Conservation (phyloP, 768 basidiomycete genomes). For the Boletus rex-veris region DNA sequence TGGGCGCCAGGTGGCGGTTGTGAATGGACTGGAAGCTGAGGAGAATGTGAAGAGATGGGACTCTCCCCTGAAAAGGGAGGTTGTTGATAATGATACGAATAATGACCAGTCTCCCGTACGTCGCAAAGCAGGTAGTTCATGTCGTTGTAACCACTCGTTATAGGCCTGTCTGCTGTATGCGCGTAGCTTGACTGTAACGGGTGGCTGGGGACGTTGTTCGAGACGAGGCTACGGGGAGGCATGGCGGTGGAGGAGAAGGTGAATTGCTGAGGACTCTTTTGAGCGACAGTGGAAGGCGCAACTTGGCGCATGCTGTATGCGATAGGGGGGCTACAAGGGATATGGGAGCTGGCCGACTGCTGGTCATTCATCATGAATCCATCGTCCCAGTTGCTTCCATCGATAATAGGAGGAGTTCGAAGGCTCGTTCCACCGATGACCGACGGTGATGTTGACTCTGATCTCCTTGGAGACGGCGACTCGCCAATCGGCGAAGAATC, state of each 20-base stretch:
- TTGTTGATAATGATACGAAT: slow-evolving; percentile 52
- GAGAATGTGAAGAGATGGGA: slow-evolving; percentile 41
- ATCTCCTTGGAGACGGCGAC: slow-evolving; percentile 42
- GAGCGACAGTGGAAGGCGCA: slow-evolving; percentile 43
- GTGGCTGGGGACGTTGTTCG: slow-evolving; percentile 40
- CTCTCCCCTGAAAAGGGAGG: slow-evolving; percentile 45
- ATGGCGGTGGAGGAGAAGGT: slow-evolving; percentile 36
- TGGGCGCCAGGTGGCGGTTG: slow-evolving; percentile 32
- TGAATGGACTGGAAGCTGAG: slow-evolving; percentile 37
- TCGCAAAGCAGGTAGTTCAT: slow-evolving; percentile 46
- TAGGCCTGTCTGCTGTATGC: slow-evolving; percentile 49
- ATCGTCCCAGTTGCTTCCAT: slow-evolving; percentile 54
- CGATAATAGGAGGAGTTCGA: slow-evolving; percentile 46
- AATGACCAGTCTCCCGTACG: slow-evolving; percentile 46
- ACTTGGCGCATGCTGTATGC: slow-evolving; percentile 44
- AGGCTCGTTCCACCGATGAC: slow-evolving; percentile 28
- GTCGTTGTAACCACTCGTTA: slow-evolving; percentile 44
- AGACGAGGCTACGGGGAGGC: slow-evolving; percentile 41
- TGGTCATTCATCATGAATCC: slow-evolving; percentile 51
- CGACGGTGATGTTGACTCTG: slow-evolving; percentile 35
- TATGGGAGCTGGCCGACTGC: slow-evolving; percentile 31
- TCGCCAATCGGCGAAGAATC: slow-evolving; percentile 65
- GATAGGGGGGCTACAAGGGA: slow-evolving; percentile 40
- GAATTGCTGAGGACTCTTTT: slow-evolving; percentile 47
- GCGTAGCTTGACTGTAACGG: slow-evolving; percentile 39